These are phyloP conservation scores for Amylocarpus encephaloides DNA, from an alignment of 2,329 filamentous ascomycete species.

Conservation along the genomic window DNA sequence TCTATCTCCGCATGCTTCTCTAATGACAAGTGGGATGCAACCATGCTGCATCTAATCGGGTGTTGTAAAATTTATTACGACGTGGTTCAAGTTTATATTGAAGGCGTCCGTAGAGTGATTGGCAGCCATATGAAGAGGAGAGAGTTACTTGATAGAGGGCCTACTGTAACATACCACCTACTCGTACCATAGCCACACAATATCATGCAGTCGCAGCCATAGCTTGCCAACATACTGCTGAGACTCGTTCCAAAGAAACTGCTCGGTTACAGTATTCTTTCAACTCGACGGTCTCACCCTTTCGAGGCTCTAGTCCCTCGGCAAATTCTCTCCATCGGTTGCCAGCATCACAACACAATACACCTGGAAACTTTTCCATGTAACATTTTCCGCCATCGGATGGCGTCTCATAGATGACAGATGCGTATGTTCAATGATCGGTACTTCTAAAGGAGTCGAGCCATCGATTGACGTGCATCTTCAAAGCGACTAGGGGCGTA, in stretches of 20 bases:
- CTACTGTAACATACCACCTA: slow-evolving; percentile 42
- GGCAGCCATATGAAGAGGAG: not conserved
- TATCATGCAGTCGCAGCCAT: slow-evolving; percentile 37
- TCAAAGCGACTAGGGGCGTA: slow-evolving; percentile 21
- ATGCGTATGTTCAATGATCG: slow-evolving; percentile 2
- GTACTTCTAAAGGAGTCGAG: slow-evolving; percentile 8
- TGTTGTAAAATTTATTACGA: slow-evolving; percentile 17
- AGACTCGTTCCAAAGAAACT: slow-evolving; percentile 42
- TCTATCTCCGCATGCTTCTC: slow-evolving; percentile 39
- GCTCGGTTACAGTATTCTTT: slow-evolving; percentile 41
- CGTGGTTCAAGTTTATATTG: not conserved
- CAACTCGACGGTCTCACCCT: slow-evolving; percentile 32
- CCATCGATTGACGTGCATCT: slow-evolving; percentile 9
- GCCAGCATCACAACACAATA: slow-evolving; percentile 10
- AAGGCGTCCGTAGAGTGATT: not conserved
- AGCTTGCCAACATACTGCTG: slow-evolving; percentile 34
- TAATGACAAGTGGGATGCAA: slow-evolving; percentile 39
- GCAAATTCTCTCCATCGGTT: slow-evolving; percentile 12
- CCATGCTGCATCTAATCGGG: slow-evolving; percentile 40
- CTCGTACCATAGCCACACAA: slow-evolving; percentile 42
- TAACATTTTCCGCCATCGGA: slow-evolving; percentile 10
- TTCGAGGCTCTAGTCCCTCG: slow-evolving; percentile 6
- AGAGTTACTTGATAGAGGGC: slow-evolving; percentile 27
- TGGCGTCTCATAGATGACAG: slow-evolving; percentile 10
- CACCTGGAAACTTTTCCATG: slow-evolving; percentile 11